Base-by-base conservation (phyloP, 805 yeast genomes). In the Isabelozyma rhagii region DNA sequence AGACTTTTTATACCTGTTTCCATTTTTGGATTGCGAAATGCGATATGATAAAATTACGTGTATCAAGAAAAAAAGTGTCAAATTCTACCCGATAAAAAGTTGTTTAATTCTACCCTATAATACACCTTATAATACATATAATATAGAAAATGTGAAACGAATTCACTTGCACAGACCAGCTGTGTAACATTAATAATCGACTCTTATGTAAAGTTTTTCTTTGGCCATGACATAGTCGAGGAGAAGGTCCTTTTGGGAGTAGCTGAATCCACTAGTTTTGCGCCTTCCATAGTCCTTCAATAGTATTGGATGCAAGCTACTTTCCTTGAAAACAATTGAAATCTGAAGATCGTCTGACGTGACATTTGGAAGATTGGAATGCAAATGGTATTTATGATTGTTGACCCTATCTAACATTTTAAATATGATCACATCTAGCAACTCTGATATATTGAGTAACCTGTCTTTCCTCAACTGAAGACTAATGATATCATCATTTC, bases 161-260 rank as follows among this genome's bases (percentile, higher is more conserved):
- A 13, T 13, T 8, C 10, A 31, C 11, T 8, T 14, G 14, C 41
- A 39, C 41, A 39, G 41, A 8, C 41, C 41, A 8, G 41, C 41
- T 39, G 41, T 17, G 10, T 39, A 39, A 39, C 17, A 9, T 17
- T 39, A 39, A 14, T 47, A 44, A 47, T 48, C 39, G 31, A 64
- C 69, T 49, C 51, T 53, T 18, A 65, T 48, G 44, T 56, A 63
- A 10, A 65, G 50, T 46, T 55, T 60, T 29, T 52, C 54, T 50
- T 59, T 59, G 25, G 50, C 44, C 49, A 48, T 51, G 18, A 66
- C 50, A 45, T 64, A 64, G 45, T 64, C 68, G 54, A 59, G 49
- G 27, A 59, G 46, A 27, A 61, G 47, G 5, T 51, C 57, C 15
- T 55, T 21, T 27, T 36, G 44, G 34, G 15, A 18, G 8, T 41